Evolutionary conservation across 2,329 filamentous ascomycete species (phyloP), one percentile per base, ranked within the genome.

Genomic region (Calonectria naviculata): DNA sequence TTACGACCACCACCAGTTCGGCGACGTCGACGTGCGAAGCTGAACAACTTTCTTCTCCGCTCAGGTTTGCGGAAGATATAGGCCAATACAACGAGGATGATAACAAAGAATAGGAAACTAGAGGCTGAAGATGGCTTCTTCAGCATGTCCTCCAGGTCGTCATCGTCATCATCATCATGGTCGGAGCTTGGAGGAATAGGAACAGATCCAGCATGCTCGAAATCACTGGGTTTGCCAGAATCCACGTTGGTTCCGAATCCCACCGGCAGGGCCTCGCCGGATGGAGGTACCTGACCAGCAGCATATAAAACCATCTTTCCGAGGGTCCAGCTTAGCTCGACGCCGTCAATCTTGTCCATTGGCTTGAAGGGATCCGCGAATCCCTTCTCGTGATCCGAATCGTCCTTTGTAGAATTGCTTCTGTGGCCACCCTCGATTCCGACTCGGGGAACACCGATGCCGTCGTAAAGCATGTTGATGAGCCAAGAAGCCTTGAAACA

Each of bases 401-500:
- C 86, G 58, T 90, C 91, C 74, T 94, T 93, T 1, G 94, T 95
- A 12, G 91, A 89, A 79, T 97, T 98, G 70, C 90, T 87, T 17
- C 85, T 85, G 0, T 87, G 85, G 0, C 88, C 87, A 24, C 90
- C 86, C 76, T 98, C 96, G 17, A 98, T 84, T 0, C 94, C 95
- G 7, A 97, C 87, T 62, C 95, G 90, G 6, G 97, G 97, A 63
- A 99, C 92, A 0, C 97, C 97, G 74, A 99, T 98, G 2, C 97
- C 97, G 73, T 98, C 94, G 79, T 99, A 96, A 5, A 99, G 88
- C 79, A 99, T 93, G 78, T 97, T 99, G 80, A 99, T 98, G 52
- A 99, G 87, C 97, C 97, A 99, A 6, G 95, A 97, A 0, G 97
- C 95, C 82, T 99, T 99, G 88, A 99, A 99, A 82, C 97, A 99